Percentiles rank a stretch among this genome's conserved stretches.
Evolutionary conservation across 805 yeast genomes (phyloP).

Genomic region (Candida glaebosa): DNA sequence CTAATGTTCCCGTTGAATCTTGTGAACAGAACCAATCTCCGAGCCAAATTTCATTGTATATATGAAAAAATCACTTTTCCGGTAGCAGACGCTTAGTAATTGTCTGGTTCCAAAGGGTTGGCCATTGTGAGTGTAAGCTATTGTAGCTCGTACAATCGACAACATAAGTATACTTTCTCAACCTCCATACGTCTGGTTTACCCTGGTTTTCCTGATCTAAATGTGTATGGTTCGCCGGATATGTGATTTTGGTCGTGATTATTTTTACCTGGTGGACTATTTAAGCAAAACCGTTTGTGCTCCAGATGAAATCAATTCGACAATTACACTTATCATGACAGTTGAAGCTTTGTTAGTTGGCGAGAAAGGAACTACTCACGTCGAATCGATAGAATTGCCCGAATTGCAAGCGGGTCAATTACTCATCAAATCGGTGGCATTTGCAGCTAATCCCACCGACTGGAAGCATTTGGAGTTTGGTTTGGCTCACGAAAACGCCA

Average conservation of each 20-base stretch:
- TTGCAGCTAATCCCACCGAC: constrained; percentile 67
- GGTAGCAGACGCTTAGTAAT: too few species aligned
- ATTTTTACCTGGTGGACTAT: not conserved
- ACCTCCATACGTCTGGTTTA: too few species aligned
- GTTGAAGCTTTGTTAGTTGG: not conserved
- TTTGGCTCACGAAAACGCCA: constrained; percentile 28
- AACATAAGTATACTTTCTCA: too few species aligned
- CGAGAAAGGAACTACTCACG: not conserved
- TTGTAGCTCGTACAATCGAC: not conserved
- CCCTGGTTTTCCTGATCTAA: not conserved
- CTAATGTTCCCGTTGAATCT: too few species aligned
- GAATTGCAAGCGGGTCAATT: constrained; percentile 24
- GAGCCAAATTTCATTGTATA: too few species aligned
- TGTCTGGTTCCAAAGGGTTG: too few species aligned
- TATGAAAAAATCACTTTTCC: too few species aligned
- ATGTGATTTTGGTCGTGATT: not conserved
- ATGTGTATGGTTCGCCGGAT: not conserved
- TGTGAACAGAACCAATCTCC: too few species aligned
- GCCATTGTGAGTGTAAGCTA: too few species aligned
- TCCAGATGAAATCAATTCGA: too few species aligned
- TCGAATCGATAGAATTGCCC: not conserved
- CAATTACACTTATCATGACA: not conserved
- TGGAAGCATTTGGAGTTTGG: constrained; percentile 48
- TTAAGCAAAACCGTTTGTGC: too few species aligned
- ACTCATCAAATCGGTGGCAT: constrained; percentile 49